A percentile compares a stretch with the other conserved stretches of the same genome.
These are phyloP conservation scores for Hericium alpestre DNA, from an alignment of 768 basidiomycete genomes.

Conservation along the genomic window DNA sequence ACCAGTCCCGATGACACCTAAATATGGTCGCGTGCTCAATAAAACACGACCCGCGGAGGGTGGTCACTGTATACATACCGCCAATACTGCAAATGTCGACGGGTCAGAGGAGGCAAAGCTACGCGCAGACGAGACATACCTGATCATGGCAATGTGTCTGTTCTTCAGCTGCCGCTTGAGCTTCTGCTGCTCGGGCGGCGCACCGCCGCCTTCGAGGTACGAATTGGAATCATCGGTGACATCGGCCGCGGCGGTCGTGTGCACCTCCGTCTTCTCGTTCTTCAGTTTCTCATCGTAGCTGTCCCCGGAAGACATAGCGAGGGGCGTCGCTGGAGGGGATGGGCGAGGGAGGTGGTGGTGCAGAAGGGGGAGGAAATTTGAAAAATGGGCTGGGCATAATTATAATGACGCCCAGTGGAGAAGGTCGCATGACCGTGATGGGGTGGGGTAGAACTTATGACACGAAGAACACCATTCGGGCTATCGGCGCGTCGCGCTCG, in stretches of 20 bases:
- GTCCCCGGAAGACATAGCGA: constrained; percentile 13
- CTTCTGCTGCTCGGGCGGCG: neutral
- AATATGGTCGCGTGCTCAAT: neutral
- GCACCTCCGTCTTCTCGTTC: constrained; percentile 1
- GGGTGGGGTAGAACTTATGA: too few species aligned
- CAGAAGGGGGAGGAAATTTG: too few species aligned
- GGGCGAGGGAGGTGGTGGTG: too few species aligned
- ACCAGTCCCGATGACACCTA: constrained; percentile 30
- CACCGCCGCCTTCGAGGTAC: neutral
- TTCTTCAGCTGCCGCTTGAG: constrained; percentile 30
- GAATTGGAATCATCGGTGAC: neutral
- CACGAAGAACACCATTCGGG: too few species aligned
- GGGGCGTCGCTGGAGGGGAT: constrained; percentile 12
- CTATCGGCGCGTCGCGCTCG: too few species aligned
- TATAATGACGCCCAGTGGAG: too few species aligned
- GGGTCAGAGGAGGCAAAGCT: neutral
- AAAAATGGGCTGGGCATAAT: too few species aligned
- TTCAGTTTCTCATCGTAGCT: constrained; percentile 6
- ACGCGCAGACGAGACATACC: constrained; percentile 25
- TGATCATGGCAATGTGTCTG: constrained; percentile 76
- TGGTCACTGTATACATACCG: constrained; percentile 5
- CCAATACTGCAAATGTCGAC: constrained; percentile 18
- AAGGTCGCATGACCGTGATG: too few species aligned
- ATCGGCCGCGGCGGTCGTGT: neutral
- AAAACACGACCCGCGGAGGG: neutral